Conservation (phyloP, 768 basidiomycete species). For the Chlorophyllum brunneum region DNA sequence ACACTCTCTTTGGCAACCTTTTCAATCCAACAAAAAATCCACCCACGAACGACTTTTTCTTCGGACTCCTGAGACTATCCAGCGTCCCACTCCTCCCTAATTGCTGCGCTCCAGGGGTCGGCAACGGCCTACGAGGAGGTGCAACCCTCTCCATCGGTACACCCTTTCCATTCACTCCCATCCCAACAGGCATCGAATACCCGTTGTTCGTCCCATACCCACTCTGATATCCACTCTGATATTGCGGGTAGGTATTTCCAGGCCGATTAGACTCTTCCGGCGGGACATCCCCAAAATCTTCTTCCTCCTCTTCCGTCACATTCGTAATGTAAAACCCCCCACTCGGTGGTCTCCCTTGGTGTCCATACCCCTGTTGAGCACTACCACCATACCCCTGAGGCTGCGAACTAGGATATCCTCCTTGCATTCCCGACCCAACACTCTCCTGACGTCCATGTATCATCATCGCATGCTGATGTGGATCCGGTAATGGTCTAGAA, state of each 20-base stretch:
- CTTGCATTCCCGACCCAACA: background rate
- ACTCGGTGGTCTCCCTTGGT: background rate
- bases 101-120: constrained; percentile 1
- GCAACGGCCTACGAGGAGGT: constrained; percentile 4
- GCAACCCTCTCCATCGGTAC: constrained; percentile 10
- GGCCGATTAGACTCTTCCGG: no score
- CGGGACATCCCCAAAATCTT: no score
- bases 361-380: background rate
- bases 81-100: background rate
- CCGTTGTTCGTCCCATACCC: background rate
- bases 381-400: background rate
- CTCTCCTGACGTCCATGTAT: background rate
- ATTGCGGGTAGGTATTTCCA: background rate
- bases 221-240: background rate
- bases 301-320: constrained; percentile 1
- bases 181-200: constrained; percentile 11
- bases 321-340: constrained; percentile 9
- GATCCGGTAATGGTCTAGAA: constrained; percentile 8
- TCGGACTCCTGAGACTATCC: background rate
- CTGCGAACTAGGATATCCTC: background rate
- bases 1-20: constrained; percentile 8
- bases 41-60: constrained; percentile 9
- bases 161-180: constrained; percentile 1
- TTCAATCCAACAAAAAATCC: constrained; percentile 7
- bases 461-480: background rate